Evolutionary conservation across 257 asterid species (phyloP), one percentile per base, ranked within the genome.

Genomic region (Capsicum pubescens): DNA sequence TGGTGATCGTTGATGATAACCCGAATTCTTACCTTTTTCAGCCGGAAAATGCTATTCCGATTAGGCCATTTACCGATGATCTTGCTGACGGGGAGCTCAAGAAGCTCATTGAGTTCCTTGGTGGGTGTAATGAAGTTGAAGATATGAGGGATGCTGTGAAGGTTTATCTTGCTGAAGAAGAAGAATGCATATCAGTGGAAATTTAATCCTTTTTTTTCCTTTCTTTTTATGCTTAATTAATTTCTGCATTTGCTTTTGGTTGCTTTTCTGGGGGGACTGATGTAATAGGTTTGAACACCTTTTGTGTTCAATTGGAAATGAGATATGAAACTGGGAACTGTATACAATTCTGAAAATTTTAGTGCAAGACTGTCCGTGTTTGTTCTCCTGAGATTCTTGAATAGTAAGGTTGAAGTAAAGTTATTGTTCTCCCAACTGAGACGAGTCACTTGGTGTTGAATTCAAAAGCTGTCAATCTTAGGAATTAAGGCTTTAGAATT

Each of bases 1-100:
- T 84, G 56, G 87, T 90, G 85, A 95, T 97, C 17, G 91, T 97
- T 68, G 99, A 97, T 82, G 99, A 97, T 80, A 95, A 97, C 74
- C 99, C 99, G 2, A 92, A 90, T 87, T 97, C 97, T 0, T 97
- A 97, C 52, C 66, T 19, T 79, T 84, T 91, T 55, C 98, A 97
- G 88, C 98, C 95, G 0, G 91, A 90, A 17, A 95, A 95, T 19
- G 99, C 94, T 3, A 78, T 97, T 60, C 97, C 97, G 5, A 88
- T 95, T 14, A 87, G 83, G 85, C 96, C 97, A 13, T 95, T 97
- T 84, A 87, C 77, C 0, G 92, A 93, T 83, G 97, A 93, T 87
- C 89, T 84, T 5, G 92, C 77, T 19, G 99, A 97, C 79, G 91
- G 84, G 58, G 99, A 97, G 86, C 84, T 97, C 84, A 88, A 84